Conservation (phyloP, 768 basidiomycete species). For the Termitomyces sp. region DNA sequence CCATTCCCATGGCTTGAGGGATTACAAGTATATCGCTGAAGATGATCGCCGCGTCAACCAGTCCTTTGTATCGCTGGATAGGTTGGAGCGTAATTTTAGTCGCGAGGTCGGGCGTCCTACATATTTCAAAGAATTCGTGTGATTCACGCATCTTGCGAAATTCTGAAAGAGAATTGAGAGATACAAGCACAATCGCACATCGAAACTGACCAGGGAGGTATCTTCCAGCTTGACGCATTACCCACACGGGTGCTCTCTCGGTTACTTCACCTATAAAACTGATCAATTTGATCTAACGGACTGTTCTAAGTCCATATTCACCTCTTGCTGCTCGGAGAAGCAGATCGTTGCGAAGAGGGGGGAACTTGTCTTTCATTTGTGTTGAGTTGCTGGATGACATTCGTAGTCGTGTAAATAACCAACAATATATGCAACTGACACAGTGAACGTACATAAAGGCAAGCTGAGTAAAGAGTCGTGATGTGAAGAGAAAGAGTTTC, state of each 20-base stretch:
- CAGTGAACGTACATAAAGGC: background rate
- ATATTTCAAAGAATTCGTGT: constrained; percentile 94
- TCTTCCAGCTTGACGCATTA: constrained; percentile 95
- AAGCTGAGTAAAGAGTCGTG: background rate
- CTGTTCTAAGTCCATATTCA: constrained; percentile 19
- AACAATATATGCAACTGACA: background rate
- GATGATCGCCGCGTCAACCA: constrained; percentile 95
- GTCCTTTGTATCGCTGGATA: constrained; percentile 78
- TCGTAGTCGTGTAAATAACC: background rate
- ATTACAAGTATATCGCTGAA: constrained; percentile 98
- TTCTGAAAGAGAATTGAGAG: constrained; percentile 42
- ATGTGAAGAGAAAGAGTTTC: background rate
- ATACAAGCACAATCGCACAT: constrained; percentile 6
- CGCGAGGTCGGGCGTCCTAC: constrained; percentile 87
- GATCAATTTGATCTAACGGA: background rate
- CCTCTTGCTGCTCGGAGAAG: constrained; percentile 85
- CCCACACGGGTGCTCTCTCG: constrained; percentile 95
- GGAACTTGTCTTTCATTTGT: constrained; percentile 47
- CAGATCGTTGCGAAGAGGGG: constrained; percentile 81
- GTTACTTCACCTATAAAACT: constrained; percentile 64
- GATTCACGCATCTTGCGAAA: constrained; percentile 81
- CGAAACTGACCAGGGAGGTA: constrained; percentile 79
- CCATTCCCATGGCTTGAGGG: constrained; percentile 97
- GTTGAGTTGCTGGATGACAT: background rate
- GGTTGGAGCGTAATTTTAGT: constrained; percentile 91